Percentiles rank a stretch among this genome's conserved stretches.
phyloP scores from a whole-genome alignment of 768 basidiomycete genomes.

The Leccinum barrowsii region DNA sequence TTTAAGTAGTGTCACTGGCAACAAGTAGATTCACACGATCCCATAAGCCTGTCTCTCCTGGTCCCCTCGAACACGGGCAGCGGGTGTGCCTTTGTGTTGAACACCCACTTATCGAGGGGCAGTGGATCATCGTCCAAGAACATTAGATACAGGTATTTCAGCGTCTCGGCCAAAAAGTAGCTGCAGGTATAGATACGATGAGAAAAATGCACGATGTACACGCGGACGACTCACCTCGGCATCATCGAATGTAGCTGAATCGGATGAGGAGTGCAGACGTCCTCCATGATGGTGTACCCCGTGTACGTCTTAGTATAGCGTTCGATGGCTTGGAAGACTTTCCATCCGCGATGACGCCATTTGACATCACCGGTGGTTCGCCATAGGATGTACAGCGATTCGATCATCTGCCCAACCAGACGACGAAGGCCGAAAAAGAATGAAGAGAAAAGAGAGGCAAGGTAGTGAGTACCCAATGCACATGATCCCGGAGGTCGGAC shows the following conservation, averaged over 20 bases:
- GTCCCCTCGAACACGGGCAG: background rate
- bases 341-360: slow-evolving; percentile 73
- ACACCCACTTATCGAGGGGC: background rate
- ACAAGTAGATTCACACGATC: background rate
- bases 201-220: background rate
- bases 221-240: slow-evolving; percentile 55
- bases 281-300: slow-evolving; percentile 57
- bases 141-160: background rate
- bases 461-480: no score
- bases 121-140: background rate
- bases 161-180: background rate
- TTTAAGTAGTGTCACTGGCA: no score
- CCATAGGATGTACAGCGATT: slow-evolving; percentile 73
- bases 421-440: no score
- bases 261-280: slow-evolving; percentile 41
- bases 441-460: background rate
- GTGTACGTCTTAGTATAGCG: slow-evolving; percentile 48
- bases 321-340: slow-evolving; percentile 64
- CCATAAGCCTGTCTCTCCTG: background rate
- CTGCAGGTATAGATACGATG: background rate
- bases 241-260: slow-evolving; percentile 45
- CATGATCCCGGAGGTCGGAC: no score
- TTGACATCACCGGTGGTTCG: slow-evolving; percentile 59
- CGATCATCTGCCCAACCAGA: slow-evolving; percentile 45
- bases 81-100: background rate